These are phyloP conservation scores for Themeda triandra DNA, from an alignment of 176 grass and related monocot species.

Conservation along the genomic window DNA sequence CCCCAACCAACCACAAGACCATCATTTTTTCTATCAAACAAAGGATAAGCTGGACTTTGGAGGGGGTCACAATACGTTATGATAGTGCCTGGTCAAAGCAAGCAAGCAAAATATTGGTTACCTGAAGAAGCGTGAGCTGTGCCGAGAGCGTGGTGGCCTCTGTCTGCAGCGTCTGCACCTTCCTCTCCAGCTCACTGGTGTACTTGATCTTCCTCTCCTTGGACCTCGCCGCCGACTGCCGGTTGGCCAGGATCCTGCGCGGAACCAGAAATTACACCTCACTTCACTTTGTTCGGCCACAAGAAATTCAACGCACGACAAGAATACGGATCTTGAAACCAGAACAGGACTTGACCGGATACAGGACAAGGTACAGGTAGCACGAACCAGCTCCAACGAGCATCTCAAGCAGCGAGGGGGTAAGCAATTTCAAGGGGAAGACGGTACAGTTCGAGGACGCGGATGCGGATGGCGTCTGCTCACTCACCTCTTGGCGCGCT, in stretches of 20 bases:
- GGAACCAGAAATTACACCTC: background rate
- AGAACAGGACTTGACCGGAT: background rate
- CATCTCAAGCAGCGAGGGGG: background rate
- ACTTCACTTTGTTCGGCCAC: background rate
- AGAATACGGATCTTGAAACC: background rate
- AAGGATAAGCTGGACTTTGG: background rate
- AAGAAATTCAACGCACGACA: background rate
- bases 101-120: constrained; percentile 14
- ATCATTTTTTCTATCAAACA: background rate
- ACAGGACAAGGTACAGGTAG: background rate
- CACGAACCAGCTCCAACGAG: background rate
- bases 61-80: no score
- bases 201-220: constrained; percentile 98
- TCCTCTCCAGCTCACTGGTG: constrained; percentile 87
- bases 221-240: constrained; percentile 85
- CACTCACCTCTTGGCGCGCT: constrained; percentile 77
- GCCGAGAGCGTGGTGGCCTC: constrained; percentile 97
- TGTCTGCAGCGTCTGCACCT: constrained; percentile 96
- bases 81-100: constrained; percentile 5
- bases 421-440: background rate
- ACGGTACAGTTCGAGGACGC: background rate
- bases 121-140: constrained; percentile 94
- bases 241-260: constrained; percentile 88
- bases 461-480: background rate
- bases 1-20: background rate